Evolutionary conservation across 169 alveolate genomes (phyloP), one percentile per base, ranked within the genome.

Genomic region (Cryptosporidium ubiquitum): DNA sequence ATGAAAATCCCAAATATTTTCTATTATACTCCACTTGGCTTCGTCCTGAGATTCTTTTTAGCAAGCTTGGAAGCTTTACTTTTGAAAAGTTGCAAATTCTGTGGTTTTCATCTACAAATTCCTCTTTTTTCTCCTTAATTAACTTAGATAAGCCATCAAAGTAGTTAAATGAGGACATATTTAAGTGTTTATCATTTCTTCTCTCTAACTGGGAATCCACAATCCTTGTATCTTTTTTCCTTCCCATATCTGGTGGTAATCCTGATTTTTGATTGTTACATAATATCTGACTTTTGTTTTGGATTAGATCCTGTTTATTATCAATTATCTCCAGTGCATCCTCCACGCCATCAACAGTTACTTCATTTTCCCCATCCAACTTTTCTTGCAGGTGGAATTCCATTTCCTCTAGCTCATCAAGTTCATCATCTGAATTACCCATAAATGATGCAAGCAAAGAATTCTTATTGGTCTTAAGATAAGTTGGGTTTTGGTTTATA

Each of bases 371-470:
- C 49, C 10, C 10, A 14, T 20, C 16, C 12, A 47, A 47, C 55
- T 14, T 47, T n/a, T 14, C 35, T 26, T 26, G n/a, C 39, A 10
- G 68, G 68, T 26, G 37, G n/a, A 23, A 26, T 58, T 58, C 68
- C 5, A 31, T 5, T 18, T n/a, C 51, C 51, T 64, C 71, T n/a
- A 35, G 23, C 10, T 33, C 71, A 5, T 64, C 71, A 0, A 35
- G 9, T 26, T 64, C 71, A 35, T 64, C 71, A 31, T 73, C 85
- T 33, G 85, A 73, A 29, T 64, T 64, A 40, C 89, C 89, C 79
- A 79, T 79, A 64, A 79, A 79, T 9, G 89, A 79, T n/a, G 89
- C 74, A 16, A 79, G 37, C 31, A 61, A 40, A 61, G 40, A 35
- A 7, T 40, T 51, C 40, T 29, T 64, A 23, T 55, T 55, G 2